These are phyloP conservation scores for Raphanus sativus DNA, from an alignment of 345 rosid species.

Conservation along the genomic window DNA sequence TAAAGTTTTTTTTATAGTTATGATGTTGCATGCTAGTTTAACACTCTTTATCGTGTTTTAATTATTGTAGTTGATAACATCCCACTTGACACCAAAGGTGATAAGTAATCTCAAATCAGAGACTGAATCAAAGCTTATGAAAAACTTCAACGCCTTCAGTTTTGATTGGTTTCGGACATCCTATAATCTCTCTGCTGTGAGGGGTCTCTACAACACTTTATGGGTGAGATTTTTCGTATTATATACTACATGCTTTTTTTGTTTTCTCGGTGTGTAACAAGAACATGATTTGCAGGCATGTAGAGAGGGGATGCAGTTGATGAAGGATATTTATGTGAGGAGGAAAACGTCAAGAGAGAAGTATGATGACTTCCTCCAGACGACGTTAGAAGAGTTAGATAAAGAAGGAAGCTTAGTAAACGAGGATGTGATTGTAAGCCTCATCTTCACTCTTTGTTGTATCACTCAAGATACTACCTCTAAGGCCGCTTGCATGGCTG, in stretches of 20 bases:
- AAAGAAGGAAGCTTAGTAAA: conserved; percentile 15
- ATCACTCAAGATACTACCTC: conserved; percentile 40
- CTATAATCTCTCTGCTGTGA: conserved; percentile 7
- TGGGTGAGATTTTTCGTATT: conserved; percentile 13
- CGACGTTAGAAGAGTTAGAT: conserved; percentile 29
- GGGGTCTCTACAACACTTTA: conserved; percentile 37
- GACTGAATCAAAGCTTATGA: conserved; percentile 26
- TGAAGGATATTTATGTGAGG: conserved; percentile 13
- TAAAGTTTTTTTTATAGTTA: no score
- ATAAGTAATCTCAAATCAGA: conserved; percentile 36
- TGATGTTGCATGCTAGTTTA: background rate
- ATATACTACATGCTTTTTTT: no score
- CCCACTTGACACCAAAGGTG: conserved; percentile 32
- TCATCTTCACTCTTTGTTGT: conserved; percentile 31
- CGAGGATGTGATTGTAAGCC: background rate
- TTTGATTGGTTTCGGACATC: conserved; percentile 43
- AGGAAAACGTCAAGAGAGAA: conserved; percentile 24
- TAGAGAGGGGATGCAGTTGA: conserved; percentile 15
- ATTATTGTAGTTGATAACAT: conserved; percentile 40
- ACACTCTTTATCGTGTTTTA: background rate
- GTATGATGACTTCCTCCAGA: conserved; percentile 37
- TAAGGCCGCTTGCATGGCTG: conserved; percentile 27
- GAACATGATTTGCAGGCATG: conserved; percentile 9
- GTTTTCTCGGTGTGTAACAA: no score
- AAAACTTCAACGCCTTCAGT: conserved; percentile 23